Evolutionary conservation across 2,329 filamentous ascomycete species (phyloP).

Genomic region (Coniella vitis): DNA sequence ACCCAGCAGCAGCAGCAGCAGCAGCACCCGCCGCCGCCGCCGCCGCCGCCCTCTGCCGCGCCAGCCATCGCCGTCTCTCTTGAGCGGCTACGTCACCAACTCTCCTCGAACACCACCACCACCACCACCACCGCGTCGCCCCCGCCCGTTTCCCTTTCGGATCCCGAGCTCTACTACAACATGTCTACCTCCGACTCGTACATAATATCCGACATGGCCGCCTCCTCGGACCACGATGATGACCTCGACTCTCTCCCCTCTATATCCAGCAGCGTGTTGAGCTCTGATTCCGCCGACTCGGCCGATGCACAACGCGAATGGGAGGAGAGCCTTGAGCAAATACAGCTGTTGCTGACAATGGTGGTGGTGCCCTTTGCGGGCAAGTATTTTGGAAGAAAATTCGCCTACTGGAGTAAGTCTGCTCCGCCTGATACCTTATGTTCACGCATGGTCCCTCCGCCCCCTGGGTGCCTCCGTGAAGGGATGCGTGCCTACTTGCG

Average conservation of each 20-base stretch:
- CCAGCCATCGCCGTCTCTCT: slow-evolving; percentile 3
- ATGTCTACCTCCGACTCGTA: slow-evolving; percentile 39
- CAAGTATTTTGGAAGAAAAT: slow-evolving; percentile 90
- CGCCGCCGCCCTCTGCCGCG: not conserved
- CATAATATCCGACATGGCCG: slow-evolving; percentile 41
- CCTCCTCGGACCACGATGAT: slow-evolving; percentile 41
- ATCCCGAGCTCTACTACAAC: not conserved
- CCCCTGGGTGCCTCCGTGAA: not conserved
- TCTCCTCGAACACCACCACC: not conserved
- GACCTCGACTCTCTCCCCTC: slow-evolving; percentile 61
- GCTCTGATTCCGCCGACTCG: slow-evolving; percentile 41
- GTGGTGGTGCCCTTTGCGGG: slow-evolving; percentile 88
- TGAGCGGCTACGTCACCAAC: not conserved
- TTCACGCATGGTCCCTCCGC: too few relatives aligned
- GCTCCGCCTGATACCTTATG: too few relatives aligned
- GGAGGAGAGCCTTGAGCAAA: slow-evolving; percentile 87
- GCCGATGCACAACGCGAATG: slow-evolving; percentile 92
- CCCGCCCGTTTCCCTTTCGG: not conserved
- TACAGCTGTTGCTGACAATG: slow-evolving; percentile 91
- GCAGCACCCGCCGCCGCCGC: not conserved
- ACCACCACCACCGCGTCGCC: not conserved
- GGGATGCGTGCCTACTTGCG: slow-evolving; percentile 16
- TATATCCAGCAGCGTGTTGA: slow-evolving; percentile 42
- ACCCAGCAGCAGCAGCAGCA: slow-evolving; percentile 3
- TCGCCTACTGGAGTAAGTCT: slow-evolving; percentile 87